Conservation (phyloP, 106 monocot species). For the Dendrobium officinale region DNA sequence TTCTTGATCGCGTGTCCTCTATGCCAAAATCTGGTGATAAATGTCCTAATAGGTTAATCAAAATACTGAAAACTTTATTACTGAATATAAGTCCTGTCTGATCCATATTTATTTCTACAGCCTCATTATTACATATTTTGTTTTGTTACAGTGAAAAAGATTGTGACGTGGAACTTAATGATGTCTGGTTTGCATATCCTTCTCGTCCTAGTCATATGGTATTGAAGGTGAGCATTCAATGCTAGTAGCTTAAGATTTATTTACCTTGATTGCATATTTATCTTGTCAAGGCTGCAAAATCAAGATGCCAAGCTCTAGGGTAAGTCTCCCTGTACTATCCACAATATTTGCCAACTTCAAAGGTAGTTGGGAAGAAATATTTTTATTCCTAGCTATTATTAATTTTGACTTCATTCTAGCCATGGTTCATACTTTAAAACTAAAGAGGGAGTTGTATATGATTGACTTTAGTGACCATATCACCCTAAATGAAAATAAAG, state of each 20-base stretch:
- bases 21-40: conserved; percentile 79
- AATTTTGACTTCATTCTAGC: too few species aligned
- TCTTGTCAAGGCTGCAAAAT: too few species aligned
- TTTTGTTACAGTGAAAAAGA: conserved; percentile 38
- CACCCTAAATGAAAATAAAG: too few species aligned
- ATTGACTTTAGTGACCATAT: too few species aligned
- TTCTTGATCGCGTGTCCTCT: conserved; percentile 77
- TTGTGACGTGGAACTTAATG: conserved; percentile 80
- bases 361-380: too few species aligned
- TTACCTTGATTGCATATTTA: not conserved
- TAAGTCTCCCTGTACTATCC: too few species aligned
- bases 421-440: too few species aligned
- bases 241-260: not conserved
- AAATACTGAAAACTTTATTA: not conserved
- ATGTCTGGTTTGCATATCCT: conserved; percentile 99
- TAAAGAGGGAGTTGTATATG: too few species aligned
- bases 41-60: conserved; percentile 44
- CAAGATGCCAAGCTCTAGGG: too few species aligned
- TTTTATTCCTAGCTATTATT: too few species aligned
- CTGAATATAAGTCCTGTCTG: not conserved
- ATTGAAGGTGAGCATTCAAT: conserved; percentile 54
- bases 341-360: too few species aligned
- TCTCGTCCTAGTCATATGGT: conserved; percentile 94
- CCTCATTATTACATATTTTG: not conserved
- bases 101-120: not conserved